phyloP scores from a whole-genome alignment of 2,329 filamentous ascomycete species.

The Penicillium griseofulvum region DNA sequence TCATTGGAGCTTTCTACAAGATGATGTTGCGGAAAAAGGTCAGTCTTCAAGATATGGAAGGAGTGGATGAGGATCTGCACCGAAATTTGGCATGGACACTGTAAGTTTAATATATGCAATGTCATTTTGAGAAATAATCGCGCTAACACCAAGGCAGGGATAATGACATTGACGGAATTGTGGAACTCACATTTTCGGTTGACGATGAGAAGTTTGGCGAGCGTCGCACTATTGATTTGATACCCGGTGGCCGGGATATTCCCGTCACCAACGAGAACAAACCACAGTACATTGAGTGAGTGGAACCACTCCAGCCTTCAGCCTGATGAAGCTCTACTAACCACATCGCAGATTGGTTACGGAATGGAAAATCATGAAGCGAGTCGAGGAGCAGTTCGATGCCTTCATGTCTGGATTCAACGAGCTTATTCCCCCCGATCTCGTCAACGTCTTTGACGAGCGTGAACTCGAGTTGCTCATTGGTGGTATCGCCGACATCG shows the following conservation, averaged over 20 bases:
- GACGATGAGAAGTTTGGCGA: conserved; percentile 98
- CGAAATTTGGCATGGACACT: conserved; percentile 95
- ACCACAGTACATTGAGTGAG: conserved; percentile 92
- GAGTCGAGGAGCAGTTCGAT: conserved; percentile 96
- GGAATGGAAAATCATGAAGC: conserved; percentile 98
- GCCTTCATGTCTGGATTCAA: conserved; percentile 97
- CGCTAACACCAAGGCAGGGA: conserved; percentile 53
- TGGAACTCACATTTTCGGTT: conserved; percentile 94
- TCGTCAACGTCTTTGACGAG: conserved; percentile 98
- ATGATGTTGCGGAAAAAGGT: conserved; percentile 97
- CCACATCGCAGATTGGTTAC: conserved; percentile 68
- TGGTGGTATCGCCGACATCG: conserved; percentile 98
- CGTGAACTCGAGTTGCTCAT: conserved; percentile 94
- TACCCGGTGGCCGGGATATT: conserved; percentile 84
- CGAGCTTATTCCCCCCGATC: conserved; percentile 90
- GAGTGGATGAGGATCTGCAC: conserved; percentile 97
- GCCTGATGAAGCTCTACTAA: not conserved
- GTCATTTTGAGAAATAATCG: not conserved
- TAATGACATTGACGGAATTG: conserved; percentile 91
- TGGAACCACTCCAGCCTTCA: conserved; percentile 9
- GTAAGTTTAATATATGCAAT: conserved; percentile 38
- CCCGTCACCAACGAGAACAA: conserved; percentile 99
- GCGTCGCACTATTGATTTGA: conserved; percentile 88
- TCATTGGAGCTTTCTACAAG: conserved; percentile 98
- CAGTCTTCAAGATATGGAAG: conserved; percentile 91